Percentiles rank a stretch among this genome's conserved stretches.
phyloP scores from a whole-genome alignment of 2,329 filamentous ascomycete species.

The Colletotrichum liriopes region DNA sequence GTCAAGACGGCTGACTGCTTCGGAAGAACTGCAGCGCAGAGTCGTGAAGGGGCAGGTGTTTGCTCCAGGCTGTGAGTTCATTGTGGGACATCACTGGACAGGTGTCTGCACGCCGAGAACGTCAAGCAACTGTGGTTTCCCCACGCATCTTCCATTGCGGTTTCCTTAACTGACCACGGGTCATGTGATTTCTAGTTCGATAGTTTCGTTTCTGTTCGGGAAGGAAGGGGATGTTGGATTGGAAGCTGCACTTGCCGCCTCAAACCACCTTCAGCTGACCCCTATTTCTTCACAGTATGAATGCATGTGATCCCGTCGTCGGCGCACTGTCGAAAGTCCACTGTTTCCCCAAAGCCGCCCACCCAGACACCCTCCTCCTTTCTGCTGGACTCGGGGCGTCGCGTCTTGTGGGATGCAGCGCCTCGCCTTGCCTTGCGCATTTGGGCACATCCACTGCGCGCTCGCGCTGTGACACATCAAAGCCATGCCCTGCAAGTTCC shows the following conservation, averaged over 20 bases:
- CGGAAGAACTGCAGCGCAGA: not conserved
- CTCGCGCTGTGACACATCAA: conserved; percentile 21
- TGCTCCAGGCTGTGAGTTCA: not conserved
- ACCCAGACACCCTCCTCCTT: not conserved
- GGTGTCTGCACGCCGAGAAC: not conserved
- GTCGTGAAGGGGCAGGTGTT: not conserved
- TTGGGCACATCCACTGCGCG: conserved; percentile 6
- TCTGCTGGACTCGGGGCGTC: conserved; percentile 5
- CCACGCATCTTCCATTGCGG: not conserved
- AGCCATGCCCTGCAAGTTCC: conserved; percentile 14
- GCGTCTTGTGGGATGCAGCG: conserved; percentile 10
- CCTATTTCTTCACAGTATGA: conserved; percentile 19
- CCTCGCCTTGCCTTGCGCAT: conserved; percentile 20
- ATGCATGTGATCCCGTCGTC: not conserved
- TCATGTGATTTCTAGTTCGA: conserved; percentile 15
- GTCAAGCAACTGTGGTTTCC: not conserved
- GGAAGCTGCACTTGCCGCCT: conserved; percentile 27
- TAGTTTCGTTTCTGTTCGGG: not conserved
- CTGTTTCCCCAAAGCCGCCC: conserved; percentile 24
- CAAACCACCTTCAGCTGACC: conserved; percentile 7
- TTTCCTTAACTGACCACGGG: not conserved
- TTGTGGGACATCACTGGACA: not conserved
- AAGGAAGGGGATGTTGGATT: conserved; percentile 1
- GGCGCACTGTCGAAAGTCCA: conserved; percentile 31
- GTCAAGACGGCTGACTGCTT: not conserved